Conservation (phyloP, 257 asterid species). For the Cordia subcordata region DNA sequence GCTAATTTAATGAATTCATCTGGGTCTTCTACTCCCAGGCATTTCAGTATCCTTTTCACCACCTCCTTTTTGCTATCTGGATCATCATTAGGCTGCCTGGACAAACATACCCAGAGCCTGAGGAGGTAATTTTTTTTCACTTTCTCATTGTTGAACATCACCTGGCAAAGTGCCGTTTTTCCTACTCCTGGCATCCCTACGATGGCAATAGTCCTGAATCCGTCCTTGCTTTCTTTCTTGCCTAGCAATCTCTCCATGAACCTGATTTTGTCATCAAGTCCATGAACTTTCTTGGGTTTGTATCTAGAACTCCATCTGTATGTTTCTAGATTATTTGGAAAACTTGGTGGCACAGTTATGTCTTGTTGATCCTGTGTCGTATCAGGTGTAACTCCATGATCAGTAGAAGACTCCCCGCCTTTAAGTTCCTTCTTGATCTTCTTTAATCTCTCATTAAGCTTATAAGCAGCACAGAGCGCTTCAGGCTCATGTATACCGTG, state of each 20-base stretch:
- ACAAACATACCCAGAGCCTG: conserved; percentile 46
- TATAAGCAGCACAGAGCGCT: not conserved
- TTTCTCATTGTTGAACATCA: conserved; percentile 16
- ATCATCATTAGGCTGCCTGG: conserved; percentile 20
- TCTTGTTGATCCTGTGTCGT: not conserved
- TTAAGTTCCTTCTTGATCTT: conserved; percentile 18
- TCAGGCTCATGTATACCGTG: conserved; percentile 1
- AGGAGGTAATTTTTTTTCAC: conserved; percentile 35
- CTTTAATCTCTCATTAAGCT: conserved; percentile 13
- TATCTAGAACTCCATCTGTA: conserved; percentile 33
- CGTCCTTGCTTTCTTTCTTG: conserved; percentile 11
- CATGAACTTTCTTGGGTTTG: conserved; percentile 13
- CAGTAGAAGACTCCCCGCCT: not conserved
- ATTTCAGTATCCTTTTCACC: conserved; percentile 28
- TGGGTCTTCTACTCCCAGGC: conserved; percentile 37
- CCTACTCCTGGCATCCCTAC: conserved; percentile 49
- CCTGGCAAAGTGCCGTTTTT: conserved; percentile 39
- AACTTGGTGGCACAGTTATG: not conserved
- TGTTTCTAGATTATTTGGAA: conserved; percentile 6
- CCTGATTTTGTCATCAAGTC: conserved; percentile 27
- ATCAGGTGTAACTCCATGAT: not conserved
- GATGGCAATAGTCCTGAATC: conserved; percentile 27
- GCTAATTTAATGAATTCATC: conserved; percentile 9
- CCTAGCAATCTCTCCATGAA: conserved; percentile 37
- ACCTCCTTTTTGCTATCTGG: conserved; percentile 16